Evolutionary conservation across 495 filamentous ascomycete species (phyloP).

Genomic region (Penicillium pancosmium): DNA sequence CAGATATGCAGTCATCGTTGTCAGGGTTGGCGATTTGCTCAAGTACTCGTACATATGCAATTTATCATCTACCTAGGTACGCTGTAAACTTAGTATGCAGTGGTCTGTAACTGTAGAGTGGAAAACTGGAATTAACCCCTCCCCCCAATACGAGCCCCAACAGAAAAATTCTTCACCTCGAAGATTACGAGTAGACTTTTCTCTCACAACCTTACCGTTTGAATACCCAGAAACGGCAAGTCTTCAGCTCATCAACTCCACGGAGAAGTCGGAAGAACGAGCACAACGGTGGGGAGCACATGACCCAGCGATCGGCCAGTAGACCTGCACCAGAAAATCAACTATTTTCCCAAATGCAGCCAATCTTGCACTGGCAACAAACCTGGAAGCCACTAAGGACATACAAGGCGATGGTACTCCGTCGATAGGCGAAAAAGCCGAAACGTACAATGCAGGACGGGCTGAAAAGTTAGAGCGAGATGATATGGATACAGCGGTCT

Average conservation of each 20-base stretch:
- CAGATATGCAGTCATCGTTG: neutral
- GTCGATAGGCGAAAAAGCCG: neutral
- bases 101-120: neutral
- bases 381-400: neutral
- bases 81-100: too few relatives aligned
- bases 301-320: slow-evolving; percentile 11
- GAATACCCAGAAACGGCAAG: neutral
- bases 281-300: slow-evolving; percentile 11
- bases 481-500: slow-evolving; percentile 2
- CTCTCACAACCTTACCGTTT: neutral
- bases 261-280: slow-evolving; percentile 6
- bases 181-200: neutral
- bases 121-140: neutral
- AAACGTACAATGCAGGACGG: slow-evolving; percentile 1
- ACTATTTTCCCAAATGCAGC: neutral
- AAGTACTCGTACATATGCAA: too few relatives aligned
- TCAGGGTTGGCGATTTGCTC: neutral
- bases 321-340: slow-evolving; percentile 3
- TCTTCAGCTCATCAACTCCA: neutral
- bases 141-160: neutral
- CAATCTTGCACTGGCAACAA: slow-evolving; percentile 1
- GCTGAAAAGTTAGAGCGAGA: slow-evolving; percentile 7
- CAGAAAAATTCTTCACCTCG: neutral
- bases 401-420: slow-evolving; percentile 1
- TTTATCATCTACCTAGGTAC: too few relatives aligned